Percentiles rank a stretch among this genome's conserved stretches.
phyloP scores from a whole-genome alignment of 768 basidiomycete genomes.

The Mycena amicta region DNA sequence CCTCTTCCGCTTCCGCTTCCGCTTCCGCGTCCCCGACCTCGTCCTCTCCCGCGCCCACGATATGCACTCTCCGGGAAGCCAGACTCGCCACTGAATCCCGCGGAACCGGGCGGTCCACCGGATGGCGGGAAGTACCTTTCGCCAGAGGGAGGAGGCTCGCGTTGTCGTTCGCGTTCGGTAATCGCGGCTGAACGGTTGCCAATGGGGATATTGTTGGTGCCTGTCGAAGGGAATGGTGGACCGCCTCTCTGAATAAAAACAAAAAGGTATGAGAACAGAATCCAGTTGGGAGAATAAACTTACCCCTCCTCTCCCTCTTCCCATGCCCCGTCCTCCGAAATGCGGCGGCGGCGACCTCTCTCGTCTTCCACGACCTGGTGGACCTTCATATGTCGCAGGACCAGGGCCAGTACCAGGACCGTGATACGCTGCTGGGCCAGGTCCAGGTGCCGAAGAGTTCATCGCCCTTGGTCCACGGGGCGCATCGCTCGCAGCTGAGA shows the following conservation, averaged over 20 bases:
- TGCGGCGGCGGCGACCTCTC: slow-evolving; percentile 17
- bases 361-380: slow-evolving; percentile 7
- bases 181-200: background rate
- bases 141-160: background rate
- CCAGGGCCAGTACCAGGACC: too few relatives aligned
- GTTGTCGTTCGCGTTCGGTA: background rate
- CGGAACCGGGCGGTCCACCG: too few relatives aligned
- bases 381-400: slow-evolving; percentile 5
- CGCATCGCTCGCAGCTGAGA: slow-evolving; percentile 2
- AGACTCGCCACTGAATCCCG: slow-evolving; percentile 1
- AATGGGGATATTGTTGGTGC: slow-evolving; percentile 11
- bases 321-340: slow-evolving; percentile 2
- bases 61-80: slow-evolving; percentile 3
- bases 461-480: slow-evolving; percentile 19
- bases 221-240: background rate
- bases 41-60: slow-evolving; percentile 12
- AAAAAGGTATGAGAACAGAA: background rate
- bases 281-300: background rate
- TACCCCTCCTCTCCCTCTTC: slow-evolving; percentile 7
- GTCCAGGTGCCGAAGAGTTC: slow-evolving; percentile 10
- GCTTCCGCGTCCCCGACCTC: slow-evolving; percentile 9
- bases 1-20: slow-evolving; percentile 12
- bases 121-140: background rate
- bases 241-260: slow-evolving; percentile 5
- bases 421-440: too few relatives aligned